Evolutionary conservation across 148 eudicot species (phyloP).

Genomic region (Oxyria digyna): DNA sequence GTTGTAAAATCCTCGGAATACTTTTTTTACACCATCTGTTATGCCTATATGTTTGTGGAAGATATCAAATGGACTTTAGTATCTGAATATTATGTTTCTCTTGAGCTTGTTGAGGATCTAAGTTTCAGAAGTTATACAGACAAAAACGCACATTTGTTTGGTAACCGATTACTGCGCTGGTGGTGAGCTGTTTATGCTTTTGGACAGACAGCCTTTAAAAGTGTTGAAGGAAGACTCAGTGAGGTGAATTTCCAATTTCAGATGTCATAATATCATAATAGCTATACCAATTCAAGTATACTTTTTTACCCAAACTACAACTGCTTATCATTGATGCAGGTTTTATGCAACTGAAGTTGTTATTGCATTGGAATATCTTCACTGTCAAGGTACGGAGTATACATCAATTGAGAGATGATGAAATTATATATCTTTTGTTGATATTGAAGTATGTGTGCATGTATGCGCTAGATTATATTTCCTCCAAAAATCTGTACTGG

Average conservation of each 20-base stretch:
- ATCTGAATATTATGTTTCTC: background rate
- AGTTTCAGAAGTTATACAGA: slow-evolving; percentile 35
- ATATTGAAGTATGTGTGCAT: too few species aligned
- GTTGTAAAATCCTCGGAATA: background rate
- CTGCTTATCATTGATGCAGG: slow-evolving; percentile 22
- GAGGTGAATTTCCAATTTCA: slow-evolving; percentile 31
- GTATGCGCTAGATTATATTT: too few species aligned
- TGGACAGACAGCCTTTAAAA: slow-evolving; percentile 79
- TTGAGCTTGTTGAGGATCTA: slow-evolving; percentile 5
- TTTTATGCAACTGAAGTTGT: slow-evolving; percentile 92
- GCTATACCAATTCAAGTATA: background rate
- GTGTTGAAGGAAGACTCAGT: slow-evolving; percentile 89
- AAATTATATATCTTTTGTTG: background rate
- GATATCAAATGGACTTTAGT: background rate
- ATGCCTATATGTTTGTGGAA: background rate
- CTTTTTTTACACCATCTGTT: background rate
- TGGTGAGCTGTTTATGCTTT: slow-evolving; percentile 84
- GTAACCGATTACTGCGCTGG: slow-evolving; percentile 91
- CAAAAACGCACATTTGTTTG: slow-evolving; percentile 84
- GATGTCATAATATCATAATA: background rate
- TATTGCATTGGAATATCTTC: slow-evolving; percentile 92
- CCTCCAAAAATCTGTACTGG: too few species aligned
- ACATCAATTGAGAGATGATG: background rate
- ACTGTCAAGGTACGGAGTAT: slow-evolving; percentile 75
- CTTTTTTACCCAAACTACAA: background rate